A percentile compares a stretch with the other conserved stretches of the same genome.
Conservation (phyloP, 352 stramenopile species). For the Globisporangium mamillatum region DNA sequence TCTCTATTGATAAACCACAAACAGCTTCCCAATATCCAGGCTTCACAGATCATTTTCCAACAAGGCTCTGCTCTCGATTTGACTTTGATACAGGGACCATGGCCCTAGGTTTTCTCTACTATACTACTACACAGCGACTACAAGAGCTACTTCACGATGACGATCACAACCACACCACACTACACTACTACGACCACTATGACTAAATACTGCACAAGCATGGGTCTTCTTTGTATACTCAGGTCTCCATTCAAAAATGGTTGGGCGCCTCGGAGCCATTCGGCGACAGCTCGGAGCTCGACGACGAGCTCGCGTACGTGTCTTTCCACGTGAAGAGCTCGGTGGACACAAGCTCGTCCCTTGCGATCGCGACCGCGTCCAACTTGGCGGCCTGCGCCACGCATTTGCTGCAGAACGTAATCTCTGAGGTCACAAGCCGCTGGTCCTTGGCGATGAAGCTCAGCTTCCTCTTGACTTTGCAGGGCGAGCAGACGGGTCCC, state of each 20-base stretch:
- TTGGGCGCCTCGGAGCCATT: slow-evolving; percentile 4
- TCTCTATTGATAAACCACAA: not conserved
- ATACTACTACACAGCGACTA: not conserved
- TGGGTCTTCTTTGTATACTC: no score
- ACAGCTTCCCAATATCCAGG: not conserved
- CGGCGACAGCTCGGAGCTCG: slow-evolving; percentile 13
- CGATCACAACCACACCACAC: no score
- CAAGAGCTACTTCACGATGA: not conserved
- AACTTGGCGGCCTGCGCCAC: slow-evolving; percentile 30
- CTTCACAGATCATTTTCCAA: no score
- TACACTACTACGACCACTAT: not conserved
- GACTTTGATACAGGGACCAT: no score
- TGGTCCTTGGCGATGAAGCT: slow-evolving; percentile 39
- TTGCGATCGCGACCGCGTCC: slow-evolving; percentile 27
- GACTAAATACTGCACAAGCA: not conserved
- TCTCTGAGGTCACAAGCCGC: slow-evolving; percentile 29
- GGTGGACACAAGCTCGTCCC: slow-evolving; percentile 30
- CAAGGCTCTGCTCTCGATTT: no score
- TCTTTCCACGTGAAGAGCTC: slow-evolving; percentile 14
- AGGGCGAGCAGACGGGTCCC: slow-evolving; percentile 31
- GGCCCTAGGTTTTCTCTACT: not conserved
- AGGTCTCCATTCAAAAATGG: not conserved
- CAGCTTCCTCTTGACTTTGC: slow-evolving; percentile 29
- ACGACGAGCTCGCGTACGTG: slow-evolving; percentile 11
- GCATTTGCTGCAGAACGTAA: slow-evolving; percentile 39